A percentile compares a stretch with the other conserved stretches of the same genome.
These are phyloP conservation scores for Trypanosoma caninum DNA, from an alignment of 208 protist genomes.

Conservation along the genomic window DNA sequence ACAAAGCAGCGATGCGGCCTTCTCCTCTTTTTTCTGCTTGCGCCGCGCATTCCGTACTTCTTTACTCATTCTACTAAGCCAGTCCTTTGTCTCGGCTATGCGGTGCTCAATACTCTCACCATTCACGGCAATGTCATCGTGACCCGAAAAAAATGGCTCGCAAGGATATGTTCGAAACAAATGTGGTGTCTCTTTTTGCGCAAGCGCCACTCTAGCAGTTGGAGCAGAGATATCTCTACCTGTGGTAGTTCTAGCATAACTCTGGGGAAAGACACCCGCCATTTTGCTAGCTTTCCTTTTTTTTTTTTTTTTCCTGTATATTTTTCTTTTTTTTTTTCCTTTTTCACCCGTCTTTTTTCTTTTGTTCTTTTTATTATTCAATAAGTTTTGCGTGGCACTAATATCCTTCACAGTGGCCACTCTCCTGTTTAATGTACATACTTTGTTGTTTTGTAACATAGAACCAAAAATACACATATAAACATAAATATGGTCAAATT, in stretches of 20 bases:
- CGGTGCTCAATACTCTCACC: conserved; percentile 18
- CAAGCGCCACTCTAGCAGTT: neutral
- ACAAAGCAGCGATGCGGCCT: conserved; percentile 14
- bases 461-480: too few species aligned
- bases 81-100: conserved; percentile 48
- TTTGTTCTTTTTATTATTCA: neutral
- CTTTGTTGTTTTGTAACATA: too few species aligned
- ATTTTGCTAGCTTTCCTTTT: neutral
- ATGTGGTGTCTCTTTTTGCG: too few species aligned
- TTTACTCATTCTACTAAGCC: conserved; percentile 50
- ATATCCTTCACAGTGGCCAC: too few species aligned
- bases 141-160: conserved; percentile 7
- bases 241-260: too few species aligned
- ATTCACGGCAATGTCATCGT: conserved; percentile 10
- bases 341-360: neutral
- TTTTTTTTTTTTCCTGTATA: neutral
- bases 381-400: neutral
- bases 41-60: conserved; percentile 29
- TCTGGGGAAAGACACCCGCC: too few species aligned
- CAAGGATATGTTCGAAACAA: conserved; percentile 21
- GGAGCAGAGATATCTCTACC: neutral
- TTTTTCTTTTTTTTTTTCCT: neutral
- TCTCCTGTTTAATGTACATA: too few species aligned
- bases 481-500: too few species aligned
- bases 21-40: conserved; percentile 13